Base-by-base conservation (phyloP, 495 filamentous ascomycete genomes). In the Tuber calosporum region DNA sequence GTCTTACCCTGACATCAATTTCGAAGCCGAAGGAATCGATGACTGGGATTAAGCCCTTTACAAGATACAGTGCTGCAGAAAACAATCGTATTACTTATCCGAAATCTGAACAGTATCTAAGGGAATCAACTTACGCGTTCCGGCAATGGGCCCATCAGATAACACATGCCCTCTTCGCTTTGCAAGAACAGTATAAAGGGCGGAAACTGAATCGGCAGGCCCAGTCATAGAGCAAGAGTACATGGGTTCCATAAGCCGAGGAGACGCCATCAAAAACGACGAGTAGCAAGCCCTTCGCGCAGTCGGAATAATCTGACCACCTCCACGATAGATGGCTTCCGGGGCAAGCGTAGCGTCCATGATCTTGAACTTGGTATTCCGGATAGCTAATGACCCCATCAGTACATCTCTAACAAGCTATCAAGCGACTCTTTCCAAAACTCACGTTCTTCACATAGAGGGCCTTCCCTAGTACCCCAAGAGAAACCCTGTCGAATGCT, bases 1-100 rank as follows among this genome's bases (percentile, higher is more conserved):
- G 53, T 62, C 53, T 62, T 34, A 62, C 53, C 68, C 95, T 85
- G 62, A 98, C 86, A 84, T 99, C 95, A 4, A 95, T 98, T 84
- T 99, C 95, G 82, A 99, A 97, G 9, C 95, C 95, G 81, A 99
- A 99, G 17, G 88, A 91, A 84, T 99, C 95, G 79, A 99, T 96
- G 43, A 99, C 95, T 1, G 95, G 95, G 68, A 99, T 91, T 37
- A 97, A 85, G 2, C 95, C 95, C 73, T 88, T 90, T 40, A 97
- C 93, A 19, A 89, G 88, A 84, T 98, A 98, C 19, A 99, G 86
- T n/a, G 93, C 79, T 81, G 30, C 43, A 26, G 36, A 17, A 39
- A 62, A 13, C n/a, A 13, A 53, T 79, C 26, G 72, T 34, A 45
- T 48, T 66, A 66, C 30, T 43, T 67, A 30, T 39, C 19, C n/a